Base-by-base conservation (phyloP, 768 basidiomycete species). In the Epithele typhae region DNA sequence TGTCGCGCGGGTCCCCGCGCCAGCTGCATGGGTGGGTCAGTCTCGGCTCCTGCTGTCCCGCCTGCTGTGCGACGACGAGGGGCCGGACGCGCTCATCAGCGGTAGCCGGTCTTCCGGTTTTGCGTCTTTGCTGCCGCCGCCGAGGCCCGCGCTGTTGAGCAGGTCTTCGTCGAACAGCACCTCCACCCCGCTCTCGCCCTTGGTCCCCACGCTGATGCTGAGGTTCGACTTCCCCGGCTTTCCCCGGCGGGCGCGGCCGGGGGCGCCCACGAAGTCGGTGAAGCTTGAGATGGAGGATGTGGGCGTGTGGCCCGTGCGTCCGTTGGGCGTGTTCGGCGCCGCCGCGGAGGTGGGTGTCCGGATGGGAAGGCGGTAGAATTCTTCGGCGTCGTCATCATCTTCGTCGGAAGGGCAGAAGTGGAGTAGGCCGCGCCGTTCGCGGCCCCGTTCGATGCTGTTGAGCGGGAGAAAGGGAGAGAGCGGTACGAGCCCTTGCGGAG, bases 401-500 rank as follows among this genome's bases (percentile, higher is more conserved):
- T 84, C 82, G 47, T 52, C 67, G 40, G 75, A 53, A 35, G 69
- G 14, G 46, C 44, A 2, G 56, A 46, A 1, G 45, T 23, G 8
- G 45, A 19, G 37, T 48, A 48, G 3, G 40, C 43, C 21, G 35
- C 43, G 10, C 52, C 49, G 43, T 47, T 54, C 3, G 50, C 52
- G 21, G 51, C 19, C 15, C 53, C 48, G 10, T 56, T 52, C 7
- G 46, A 43, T 10, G 45, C 44, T 42, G 43, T 51, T 4, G 51
- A 37, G 25, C 63, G 63, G 12, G 67, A 60, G 49, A 49, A 77
- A 11, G 88, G 84, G 36, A 99, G 81, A 12, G 84, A 72, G 53
- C 88, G 87, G 61, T 94, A 97, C 19, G 90, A 87, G 37, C 92
- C 90, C 58, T 86, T 86, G 37, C 93, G 88, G 43, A 98, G 83